Evolutionary conservation across 2,329 filamentous ascomycete species (phyloP), one percentile per base, ranked within the genome.

Genomic region (Penicillium sp.): DNA sequence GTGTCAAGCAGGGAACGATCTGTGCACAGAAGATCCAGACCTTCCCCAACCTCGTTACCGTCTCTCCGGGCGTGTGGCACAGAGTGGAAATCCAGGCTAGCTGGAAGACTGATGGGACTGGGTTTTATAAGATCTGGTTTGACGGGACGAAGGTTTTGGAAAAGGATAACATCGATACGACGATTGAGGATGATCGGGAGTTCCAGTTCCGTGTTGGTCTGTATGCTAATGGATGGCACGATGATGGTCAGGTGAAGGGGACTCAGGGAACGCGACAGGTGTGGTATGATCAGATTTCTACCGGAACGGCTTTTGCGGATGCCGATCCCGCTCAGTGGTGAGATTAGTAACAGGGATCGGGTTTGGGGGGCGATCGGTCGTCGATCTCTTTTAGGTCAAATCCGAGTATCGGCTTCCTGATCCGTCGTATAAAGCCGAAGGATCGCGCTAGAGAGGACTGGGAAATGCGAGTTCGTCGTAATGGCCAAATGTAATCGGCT

Each of bases 161-260:
- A 55, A 55, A 68, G 54, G 69, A 61, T 29, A 69, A 75, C 48
- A 65, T 80, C 4, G 60, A 71, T n/a, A 83, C 81, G 3, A 83
- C 77, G 2, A 70, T 82, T 23, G 69, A 73, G 14, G 80, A 82
- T 57, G 71, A 75, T 25, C 69, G 72, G 33, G 59, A 66, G 4
- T 82, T 82, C 62, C 71, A 79, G 65, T 82, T 81, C 67, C 56
- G 62, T 0, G 75, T 81, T 13, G 80, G 81, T 0, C 66, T 82
- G 31, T 83, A 83, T 66, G 80, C 80, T 1, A 83, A 82, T 63
- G 74, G 75, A 11, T 83, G 80, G 80, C 69, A 80, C 56, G 80
- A 82, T 58, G 70, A 78, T 37, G 67, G 68, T 1, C 64, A 69
- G 14, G 72, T 74, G 63, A 61, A 71, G 47, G 79, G 78, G 1